Conservation (phyloP, 1,284 basidiomycete genomes). For the Vanrija sp. region DNA sequence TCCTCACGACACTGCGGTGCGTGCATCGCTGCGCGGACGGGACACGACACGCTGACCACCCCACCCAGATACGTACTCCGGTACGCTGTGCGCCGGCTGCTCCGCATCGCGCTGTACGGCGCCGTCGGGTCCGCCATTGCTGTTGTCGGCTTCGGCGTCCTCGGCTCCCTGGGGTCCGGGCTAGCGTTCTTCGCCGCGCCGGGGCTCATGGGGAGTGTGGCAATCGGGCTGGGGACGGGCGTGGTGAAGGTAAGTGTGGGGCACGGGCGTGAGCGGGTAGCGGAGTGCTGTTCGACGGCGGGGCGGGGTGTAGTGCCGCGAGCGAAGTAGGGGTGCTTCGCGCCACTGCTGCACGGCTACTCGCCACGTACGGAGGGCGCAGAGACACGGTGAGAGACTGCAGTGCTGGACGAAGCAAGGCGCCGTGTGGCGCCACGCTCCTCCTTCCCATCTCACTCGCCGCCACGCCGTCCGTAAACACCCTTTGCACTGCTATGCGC, state of each 20-base stretch:
- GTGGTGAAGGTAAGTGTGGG: slow-evolving; percentile 36
- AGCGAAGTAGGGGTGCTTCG: too few species aligned
- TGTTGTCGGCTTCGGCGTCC: slow-evolving; percentile 36
- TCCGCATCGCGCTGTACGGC: slow-evolving; percentile 49
- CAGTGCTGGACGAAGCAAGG: not conserved
- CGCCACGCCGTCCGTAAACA: not conserved
- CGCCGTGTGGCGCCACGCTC: not conserved
- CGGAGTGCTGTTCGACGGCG: too few species aligned
- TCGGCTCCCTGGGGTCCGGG: slow-evolving; percentile 43
- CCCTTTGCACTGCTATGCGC: not conserved
- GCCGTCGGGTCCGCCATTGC: slow-evolving; percentile 39
- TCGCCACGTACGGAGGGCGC: too few species aligned
- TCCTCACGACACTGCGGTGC: slow-evolving; percentile 42
- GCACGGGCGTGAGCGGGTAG: not conserved
- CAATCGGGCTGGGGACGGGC: slow-evolving; percentile 37
- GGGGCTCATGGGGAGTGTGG: not conserved
- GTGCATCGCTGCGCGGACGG: slow-evolving; percentile 1
- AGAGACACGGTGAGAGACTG: not conserved
- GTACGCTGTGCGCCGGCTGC: slow-evolving; percentile 43
- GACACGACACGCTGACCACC: not conserved
- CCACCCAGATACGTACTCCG: slow-evolving; percentile 41
- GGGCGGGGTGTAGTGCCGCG: too few species aligned
- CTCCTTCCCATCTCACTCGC: not conserved
- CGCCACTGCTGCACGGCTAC: too few species aligned
- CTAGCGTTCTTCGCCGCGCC: slow-evolving; percentile 47